These are phyloP conservation scores for Claviceps capensis DNA, from an alignment of 2,329 filamentous ascomycete species.

Conservation along the genomic window DNA sequence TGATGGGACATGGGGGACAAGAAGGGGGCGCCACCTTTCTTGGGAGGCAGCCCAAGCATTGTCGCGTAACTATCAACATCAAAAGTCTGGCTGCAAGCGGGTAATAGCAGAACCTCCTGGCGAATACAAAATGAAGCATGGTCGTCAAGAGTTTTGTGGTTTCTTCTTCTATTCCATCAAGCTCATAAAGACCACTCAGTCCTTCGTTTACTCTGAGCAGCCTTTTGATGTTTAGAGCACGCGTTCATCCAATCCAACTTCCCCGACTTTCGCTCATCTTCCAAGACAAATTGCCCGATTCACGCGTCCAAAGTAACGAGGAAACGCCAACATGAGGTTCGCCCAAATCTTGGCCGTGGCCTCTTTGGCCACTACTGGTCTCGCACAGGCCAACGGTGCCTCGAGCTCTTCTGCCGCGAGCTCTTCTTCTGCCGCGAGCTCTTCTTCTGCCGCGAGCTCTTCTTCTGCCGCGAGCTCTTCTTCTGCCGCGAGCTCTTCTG, in stretches of 20 bases:
- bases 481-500: no score
- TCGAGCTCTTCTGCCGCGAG: not conserved
- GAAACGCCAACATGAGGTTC: constrained; percentile 21
- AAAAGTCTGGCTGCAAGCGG: constrained; percentile 1
- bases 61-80: not conserved
- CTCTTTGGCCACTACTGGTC: constrained; percentile 2
- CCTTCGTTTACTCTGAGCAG: not conserved
- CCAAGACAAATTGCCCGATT: not conserved
- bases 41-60: not conserved
- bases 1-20: not conserved
- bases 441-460: no score
- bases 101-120: not conserved
- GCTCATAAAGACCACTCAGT: not conserved
- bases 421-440: no score
- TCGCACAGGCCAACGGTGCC: not conserved
- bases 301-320: not conserved
- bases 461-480: no score
- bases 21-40: not conserved
- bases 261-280: constrained; percentile 7
- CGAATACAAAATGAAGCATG: not conserved
- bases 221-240: not conserved
- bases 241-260: constrained; percentile 6
- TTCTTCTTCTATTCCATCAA: not conserved
- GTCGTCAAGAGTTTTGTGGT: not conserved
- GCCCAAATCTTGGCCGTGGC: constrained; percentile 15